Conservation (phyloP, 768 basidiomycete species). For the Mycena galericulata region DNA sequence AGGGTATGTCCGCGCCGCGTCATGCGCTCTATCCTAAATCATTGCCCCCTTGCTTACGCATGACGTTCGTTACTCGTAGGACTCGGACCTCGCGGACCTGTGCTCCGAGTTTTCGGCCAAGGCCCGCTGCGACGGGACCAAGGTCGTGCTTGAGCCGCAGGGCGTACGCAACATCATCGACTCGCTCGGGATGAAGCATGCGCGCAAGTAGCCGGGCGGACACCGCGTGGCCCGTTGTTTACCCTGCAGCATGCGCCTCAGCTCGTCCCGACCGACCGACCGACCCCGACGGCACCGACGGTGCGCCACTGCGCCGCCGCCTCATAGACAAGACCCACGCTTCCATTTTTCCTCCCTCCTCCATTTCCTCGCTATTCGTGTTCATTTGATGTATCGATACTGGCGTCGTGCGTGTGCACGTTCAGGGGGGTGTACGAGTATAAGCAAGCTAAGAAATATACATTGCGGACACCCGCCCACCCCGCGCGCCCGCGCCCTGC, state of each 20-base stretch:
- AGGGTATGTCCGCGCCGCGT: too few relatives aligned
- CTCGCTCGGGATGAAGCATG: slow-evolving; percentile 44
- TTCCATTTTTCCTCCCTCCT: neutral
- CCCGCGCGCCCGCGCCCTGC: too few relatives aligned
- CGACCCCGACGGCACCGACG: too few relatives aligned
- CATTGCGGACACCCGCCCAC: too few relatives aligned
- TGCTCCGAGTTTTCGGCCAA: slow-evolving; percentile 85
- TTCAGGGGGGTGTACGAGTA: too few relatives aligned
- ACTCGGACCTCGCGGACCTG: slow-evolving; percentile 81
- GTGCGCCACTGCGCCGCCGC: too few relatives aligned
- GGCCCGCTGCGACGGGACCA: slow-evolving; percentile 86
- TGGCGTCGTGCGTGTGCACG: neutral
- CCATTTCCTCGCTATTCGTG: neutral
- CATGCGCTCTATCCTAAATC: slow-evolving; percentile 46
- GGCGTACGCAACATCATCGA: slow-evolving; percentile 63
- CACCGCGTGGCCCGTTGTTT: neutral
- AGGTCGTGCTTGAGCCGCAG: slow-evolving; percentile 78
- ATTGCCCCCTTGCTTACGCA: slow-evolving; percentile 4
- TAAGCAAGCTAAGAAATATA: too few relatives aligned
- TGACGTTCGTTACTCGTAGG: slow-evolving; percentile 53
- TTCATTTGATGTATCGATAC: slow-evolving; percentile 25
- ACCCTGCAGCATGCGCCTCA: neutral
- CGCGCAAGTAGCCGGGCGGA: slow-evolving; percentile 31
- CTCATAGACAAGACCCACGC: slow-evolving; percentile 17
- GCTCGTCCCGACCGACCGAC: neutral